phyloP scores from a whole-genome alignment of 805 yeast species.

The Danielia reshetovae region DNA sequence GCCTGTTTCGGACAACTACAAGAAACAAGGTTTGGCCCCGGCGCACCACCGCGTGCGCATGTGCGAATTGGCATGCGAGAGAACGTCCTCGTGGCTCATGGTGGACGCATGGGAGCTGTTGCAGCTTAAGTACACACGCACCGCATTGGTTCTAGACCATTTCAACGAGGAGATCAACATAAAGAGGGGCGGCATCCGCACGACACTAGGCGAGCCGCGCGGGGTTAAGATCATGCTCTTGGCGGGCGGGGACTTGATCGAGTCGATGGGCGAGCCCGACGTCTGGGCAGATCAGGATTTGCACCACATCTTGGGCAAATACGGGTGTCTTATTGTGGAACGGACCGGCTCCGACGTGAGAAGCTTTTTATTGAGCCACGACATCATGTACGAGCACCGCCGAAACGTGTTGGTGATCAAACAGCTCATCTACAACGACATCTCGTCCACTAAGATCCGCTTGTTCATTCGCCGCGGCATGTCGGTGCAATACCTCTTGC shows the following conservation, averaged over 20 bases:
- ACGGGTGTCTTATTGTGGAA: slow-evolving; percentile 95
- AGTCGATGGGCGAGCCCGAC: slow-evolving; percentile 99
- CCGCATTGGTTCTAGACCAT: slow-evolving; percentile 94
- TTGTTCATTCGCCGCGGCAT: slow-evolving; percentile 89
- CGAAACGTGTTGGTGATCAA: slow-evolving; percentile 90
- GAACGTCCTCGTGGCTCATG: slow-evolving; percentile 97
- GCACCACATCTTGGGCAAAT: slow-evolving; percentile 91
- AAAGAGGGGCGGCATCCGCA: slow-evolving; percentile 77
- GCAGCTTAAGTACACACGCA: slow-evolving; percentile 86
- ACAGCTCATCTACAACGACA: slow-evolving; percentile 94
- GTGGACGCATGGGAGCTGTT: slow-evolving; percentile 99
- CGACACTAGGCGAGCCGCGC: slow-evolving; percentile 53
- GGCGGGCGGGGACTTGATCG: slow-evolving; percentile 97
- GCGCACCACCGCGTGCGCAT: slow-evolving; percentile 88
- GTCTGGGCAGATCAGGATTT: slow-evolving; percentile 97
- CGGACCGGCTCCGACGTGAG: slow-evolving; percentile 96
- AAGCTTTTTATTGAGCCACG: slow-evolving; percentile 86
- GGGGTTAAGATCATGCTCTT: slow-evolving; percentile 93
- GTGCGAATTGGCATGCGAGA: slow-evolving; percentile 97
- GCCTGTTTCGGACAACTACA: slow-evolving; percentile 90
- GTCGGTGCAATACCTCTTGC: slow-evolving; percentile 93
- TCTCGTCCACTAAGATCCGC: slow-evolving; percentile 90
- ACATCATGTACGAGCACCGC: slow-evolving; percentile 95
- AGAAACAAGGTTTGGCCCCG: slow-evolving; percentile 88
- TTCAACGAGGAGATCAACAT: slow-evolving; percentile 93